Evolutionary conservation across 192 early-diverging fungal genomes (phyloP).

Genomic region (Coemansia reversa): DNA sequence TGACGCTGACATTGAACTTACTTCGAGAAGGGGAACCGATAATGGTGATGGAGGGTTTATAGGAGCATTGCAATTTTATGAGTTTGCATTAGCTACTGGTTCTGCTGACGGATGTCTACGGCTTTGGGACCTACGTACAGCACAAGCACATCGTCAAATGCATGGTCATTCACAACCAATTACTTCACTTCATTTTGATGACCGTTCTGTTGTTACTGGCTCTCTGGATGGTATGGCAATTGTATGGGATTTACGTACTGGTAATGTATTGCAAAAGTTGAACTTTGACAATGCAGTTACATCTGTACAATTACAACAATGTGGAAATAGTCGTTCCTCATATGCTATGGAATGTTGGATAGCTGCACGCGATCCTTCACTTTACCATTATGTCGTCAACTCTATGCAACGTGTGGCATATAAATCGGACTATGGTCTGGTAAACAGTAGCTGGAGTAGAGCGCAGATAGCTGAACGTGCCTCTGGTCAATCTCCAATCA

Average conservation of each 20-base stretch:
- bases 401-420: slow-evolving; percentile 62
- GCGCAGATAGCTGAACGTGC: slow-evolving; percentile 3
- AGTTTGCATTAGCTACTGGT: slow-evolving; percentile 71
- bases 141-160: slow-evolving; percentile 70
- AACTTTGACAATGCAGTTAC: slow-evolving; percentile 57
- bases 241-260: slow-evolving; percentile 78
- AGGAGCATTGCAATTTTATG: slow-evolving; percentile 71
- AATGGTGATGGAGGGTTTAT: slow-evolving; percentile 58
- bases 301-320: slow-evolving; percentile 18
- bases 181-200: slow-evolving; percentile 66
- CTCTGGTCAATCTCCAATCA: slow-evolving; percentile 7
- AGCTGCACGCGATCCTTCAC: slow-evolving; percentile 48
- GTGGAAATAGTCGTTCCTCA: slow-evolving; percentile 25
- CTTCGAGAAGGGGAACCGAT: slow-evolving; percentile 30
- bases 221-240: slow-evolving; percentile 64
- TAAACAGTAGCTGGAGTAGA: slow-evolving; percentile 50
- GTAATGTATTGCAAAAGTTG: slow-evolving; percentile 60
- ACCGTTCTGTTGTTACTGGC: slow-evolving; percentile 69
- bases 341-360: slow-evolving; percentile 60
- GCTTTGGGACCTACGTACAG: slow-evolving; percentile 79
- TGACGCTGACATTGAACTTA: neutral
- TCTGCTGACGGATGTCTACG: slow-evolving; percentile 70
- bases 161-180: slow-evolving; percentile 64
- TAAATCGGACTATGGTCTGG: slow-evolving; percentile 51
- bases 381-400: slow-evolving; percentile 60